These are phyloP conservation scores for Aureobasidium melanogenum DNA, from an alignment of 2,329 filamentous ascomycete genomes.

Conservation along the genomic window DNA sequence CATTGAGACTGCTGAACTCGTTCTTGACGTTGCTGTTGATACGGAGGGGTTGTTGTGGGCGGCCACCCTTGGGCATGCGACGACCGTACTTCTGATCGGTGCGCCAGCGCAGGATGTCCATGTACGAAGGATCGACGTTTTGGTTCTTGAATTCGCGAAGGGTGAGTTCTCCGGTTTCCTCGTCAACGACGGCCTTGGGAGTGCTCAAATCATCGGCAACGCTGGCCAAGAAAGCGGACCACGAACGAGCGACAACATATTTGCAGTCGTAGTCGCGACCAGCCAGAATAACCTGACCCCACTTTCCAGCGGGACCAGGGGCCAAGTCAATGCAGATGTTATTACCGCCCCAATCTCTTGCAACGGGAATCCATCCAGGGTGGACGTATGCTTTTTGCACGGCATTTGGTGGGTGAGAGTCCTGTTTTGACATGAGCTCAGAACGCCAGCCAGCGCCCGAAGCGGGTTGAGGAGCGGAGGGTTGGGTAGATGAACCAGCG, in stretches of 20 bases:
- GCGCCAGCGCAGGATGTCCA: constrained; percentile 92
- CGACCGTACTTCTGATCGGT: constrained; percentile 89
- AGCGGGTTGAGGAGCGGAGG: constrained; percentile 37
- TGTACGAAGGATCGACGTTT: constrained; percentile 83
- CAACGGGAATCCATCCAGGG: constrained; percentile 89
- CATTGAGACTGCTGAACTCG: constrained; percentile 33
- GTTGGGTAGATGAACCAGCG: constrained; percentile 57
- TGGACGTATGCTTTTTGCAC: constrained; percentile 92
- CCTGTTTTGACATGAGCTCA: constrained; percentile 74
- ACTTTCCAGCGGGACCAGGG: constrained; percentile 79
- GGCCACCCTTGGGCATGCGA: constrained; percentile 38
- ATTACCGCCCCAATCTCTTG: constrained; percentile 97
- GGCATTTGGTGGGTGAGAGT: constrained; percentile 75
- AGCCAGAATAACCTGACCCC: constrained; percentile 95
- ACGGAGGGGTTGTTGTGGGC: constrained; percentile 28
- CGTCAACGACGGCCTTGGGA: constrained; percentile 85
- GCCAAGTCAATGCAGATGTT: constrained; percentile 89
- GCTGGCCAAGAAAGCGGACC: constrained; percentile 75
- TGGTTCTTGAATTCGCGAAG: constrained; percentile 82
- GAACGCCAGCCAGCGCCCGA: constrained; percentile 57
- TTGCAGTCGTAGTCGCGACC: constrained; percentile 98
- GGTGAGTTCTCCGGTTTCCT: constrained; percentile 85
- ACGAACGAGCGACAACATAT: constrained; percentile 89
- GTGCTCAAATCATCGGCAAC: constrained; percentile 86
- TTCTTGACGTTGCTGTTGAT: constrained; percentile 46